These are phyloP conservation scores for Xerocomus potaroensis DNA, from an alignment of 768 basidiomycete species.

Conservation along the genomic window DNA sequence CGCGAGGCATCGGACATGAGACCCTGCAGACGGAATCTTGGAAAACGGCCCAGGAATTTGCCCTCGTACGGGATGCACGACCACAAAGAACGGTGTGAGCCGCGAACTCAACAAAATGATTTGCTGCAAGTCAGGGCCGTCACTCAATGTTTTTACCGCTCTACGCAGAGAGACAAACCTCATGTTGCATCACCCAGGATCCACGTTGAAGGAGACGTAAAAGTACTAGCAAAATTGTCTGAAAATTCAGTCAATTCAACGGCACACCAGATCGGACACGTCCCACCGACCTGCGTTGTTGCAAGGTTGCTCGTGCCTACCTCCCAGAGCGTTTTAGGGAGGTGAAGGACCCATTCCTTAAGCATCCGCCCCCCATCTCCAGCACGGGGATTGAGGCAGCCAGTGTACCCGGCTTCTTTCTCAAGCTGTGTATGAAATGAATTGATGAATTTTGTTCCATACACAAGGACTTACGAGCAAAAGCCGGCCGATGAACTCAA, in stretches of 20 bases:
- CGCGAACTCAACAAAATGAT: slow-evolving; percentile 50
- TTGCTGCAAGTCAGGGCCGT: slow-evolving; percentile 35
- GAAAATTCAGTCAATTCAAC: slow-evolving; percentile 6
- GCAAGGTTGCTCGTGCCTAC: slow-evolving; percentile 52
- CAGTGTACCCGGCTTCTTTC: slow-evolving; percentile 49
- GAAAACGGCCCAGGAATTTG: slow-evolving; percentile 71
- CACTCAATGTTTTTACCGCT: slow-evolving; percentile 3
- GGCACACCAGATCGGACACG: not conserved
- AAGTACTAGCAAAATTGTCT: slow-evolving; percentile 60
- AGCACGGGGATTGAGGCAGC: slow-evolving; percentile 39
- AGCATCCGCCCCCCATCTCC: slow-evolving; percentile 33
- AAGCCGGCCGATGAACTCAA: slow-evolving; percentile 73
- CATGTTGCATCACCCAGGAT: slow-evolving; percentile 38
- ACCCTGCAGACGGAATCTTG: slow-evolving; percentile 46
- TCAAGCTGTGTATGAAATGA: slow-evolving; percentile 46
- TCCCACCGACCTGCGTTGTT: slow-evolving; percentile 54
- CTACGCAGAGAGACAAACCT: slow-evolving; percentile 36
- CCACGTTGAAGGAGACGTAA: slow-evolving; percentile 57
- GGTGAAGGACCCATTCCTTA: slow-evolving; percentile 65
- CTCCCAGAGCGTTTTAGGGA: slow-evolving; percentile 88
- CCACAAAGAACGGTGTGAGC: slow-evolving; percentile 74
- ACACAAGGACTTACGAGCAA: slow-evolving; percentile 49
- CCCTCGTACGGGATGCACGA: slow-evolving; percentile 73
- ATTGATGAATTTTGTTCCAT: not conserved
- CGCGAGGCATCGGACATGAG: slow-evolving; percentile 49